phyloP scores from a whole-genome alignment of 2,329 filamentous ascomycete species.

The Sarocladiaceae sp. region DNA sequence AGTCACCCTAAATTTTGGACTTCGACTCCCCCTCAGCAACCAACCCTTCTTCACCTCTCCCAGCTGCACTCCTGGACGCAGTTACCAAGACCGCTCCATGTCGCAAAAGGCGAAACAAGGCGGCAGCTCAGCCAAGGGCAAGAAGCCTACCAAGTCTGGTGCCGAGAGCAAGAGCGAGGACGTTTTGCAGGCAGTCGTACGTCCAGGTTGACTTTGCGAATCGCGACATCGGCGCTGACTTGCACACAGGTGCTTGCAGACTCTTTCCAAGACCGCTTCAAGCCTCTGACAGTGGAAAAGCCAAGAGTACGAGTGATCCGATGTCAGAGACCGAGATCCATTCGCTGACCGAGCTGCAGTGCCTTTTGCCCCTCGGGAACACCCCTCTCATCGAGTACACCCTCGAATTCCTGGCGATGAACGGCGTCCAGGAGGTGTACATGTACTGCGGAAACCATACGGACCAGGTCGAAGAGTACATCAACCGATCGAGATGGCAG shows the following conservation, averaged over 20 bases:
- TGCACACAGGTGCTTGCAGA: slow-evolving; percentile 71
- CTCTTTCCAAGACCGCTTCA: slow-evolving; percentile 88
- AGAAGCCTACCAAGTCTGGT: slow-evolving; percentile 44
- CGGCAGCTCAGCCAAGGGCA: slow-evolving; percentile 38
- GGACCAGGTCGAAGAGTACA: slow-evolving; percentile 80
- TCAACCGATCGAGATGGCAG: slow-evolving; percentile 70
- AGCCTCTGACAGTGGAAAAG: slow-evolving; percentile 79
- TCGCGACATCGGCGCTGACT: not conserved
- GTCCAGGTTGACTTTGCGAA: slow-evolving; percentile 20
- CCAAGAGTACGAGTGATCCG: slow-evolving; percentile 62
- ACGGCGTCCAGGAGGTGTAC: slow-evolving; percentile 89
- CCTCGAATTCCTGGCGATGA: slow-evolving; percentile 90
- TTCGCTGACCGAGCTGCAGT: slow-evolving; percentile 44
- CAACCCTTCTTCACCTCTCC: not conserved
- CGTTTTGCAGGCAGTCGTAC: slow-evolving; percentile 50
- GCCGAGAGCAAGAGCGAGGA: slow-evolving; percentile 52
- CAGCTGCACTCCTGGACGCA: slow-evolving; percentile 7
- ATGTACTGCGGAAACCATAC: slow-evolving; percentile 87
- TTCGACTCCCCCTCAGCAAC: not conserved
- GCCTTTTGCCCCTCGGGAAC: slow-evolving; percentile 87
- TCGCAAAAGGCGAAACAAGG: slow-evolving; percentile 38
- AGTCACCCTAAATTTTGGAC: slow-evolving; percentile 9
- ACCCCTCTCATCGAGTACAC: slow-evolving; percentile 96
- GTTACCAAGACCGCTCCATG: slow-evolving; percentile 27
- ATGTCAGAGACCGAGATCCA: not conserved